Base-by-base conservation (phyloP, 208 protist genomes). In the Trypanosoma cruzi region DNA sequence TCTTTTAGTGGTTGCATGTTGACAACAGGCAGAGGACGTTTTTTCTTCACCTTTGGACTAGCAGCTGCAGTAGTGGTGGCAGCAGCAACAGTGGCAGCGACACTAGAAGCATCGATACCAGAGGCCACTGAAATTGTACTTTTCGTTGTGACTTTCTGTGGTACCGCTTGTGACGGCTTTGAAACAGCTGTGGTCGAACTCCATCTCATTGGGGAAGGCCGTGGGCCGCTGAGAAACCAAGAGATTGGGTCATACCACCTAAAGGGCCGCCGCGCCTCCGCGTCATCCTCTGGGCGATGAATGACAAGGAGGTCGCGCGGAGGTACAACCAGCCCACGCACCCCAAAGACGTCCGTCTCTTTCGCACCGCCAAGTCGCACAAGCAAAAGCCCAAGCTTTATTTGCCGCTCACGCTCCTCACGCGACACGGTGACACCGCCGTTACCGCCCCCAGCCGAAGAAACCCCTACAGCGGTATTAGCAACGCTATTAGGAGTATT, bases 211-310 rank as follows among this genome's bases (percentile, higher is more conserved):
- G 86, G 81, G 22, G 86, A 92, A 42, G 84, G 68, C 69, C 71
- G 81, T 52, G 57, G 57, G 0, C 83, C 80, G 32, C 79, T 78
- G 36, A 53, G 37, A 55, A 86, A 87, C 88, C 88, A 94, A 60
- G 84, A 86, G 76, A 85, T 83, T 13, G 88, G 88, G 67, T 90
- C 84, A 62, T 80, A 86, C 88, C 88, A 94, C 6, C 53, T 46
- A 32, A 84, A 73, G 26, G 73, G 69, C 40, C 87, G 76, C 37
- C 50, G 59, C 22, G 60, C 50, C 8, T 36, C 32, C n/a, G 73
- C 63, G 55, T 86, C 80, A 55, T 89, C 83, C 60, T 86, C 59
- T 0, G 48, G 55, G 11, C 81, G 85, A 61, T 92, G 75, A 44
- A 89, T 85, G 8, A 94, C 69, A 34, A 93, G 77, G 40, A 92